Evolutionary conservation across 1,284 basidiomycete species (phyloP).

Genomic region (Agaricales sp.): DNA sequence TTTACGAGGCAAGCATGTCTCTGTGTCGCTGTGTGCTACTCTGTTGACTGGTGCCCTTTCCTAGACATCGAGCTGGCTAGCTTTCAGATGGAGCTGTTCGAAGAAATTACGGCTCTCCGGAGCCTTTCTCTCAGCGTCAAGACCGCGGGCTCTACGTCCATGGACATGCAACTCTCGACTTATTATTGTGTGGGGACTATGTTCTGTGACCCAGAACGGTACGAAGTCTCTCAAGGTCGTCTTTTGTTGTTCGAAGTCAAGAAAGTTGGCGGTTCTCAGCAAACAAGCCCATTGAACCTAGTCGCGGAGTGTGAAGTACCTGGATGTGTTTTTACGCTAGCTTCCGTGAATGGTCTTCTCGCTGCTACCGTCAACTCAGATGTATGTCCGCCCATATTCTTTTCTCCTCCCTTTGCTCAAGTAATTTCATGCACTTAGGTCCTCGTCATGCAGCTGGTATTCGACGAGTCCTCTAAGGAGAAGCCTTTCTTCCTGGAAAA

Average conservation of each 20-base stretch:
- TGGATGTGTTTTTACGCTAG: conserved; percentile 57
- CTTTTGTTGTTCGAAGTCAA: conserved; percentile 40
- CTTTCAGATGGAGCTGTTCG: not conserved
- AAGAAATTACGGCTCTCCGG: not conserved
- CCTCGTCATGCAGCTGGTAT: conserved; percentile 28
- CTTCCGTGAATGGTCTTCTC: conserved; percentile 35
- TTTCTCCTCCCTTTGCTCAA: not conserved
- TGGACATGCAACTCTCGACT: not conserved
- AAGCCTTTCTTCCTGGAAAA: conserved; percentile 27
- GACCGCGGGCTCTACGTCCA: not conserved
- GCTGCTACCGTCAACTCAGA: conserved; percentile 68
- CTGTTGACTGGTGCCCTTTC: conserved; percentile 23
- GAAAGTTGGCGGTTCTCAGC: conserved; percentile 13
- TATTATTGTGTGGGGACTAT: not conserved
- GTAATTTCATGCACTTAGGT: conserved; percentile 31
- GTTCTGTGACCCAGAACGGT: conserved; percentile 25
- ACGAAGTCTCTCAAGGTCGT: conserved; percentile 49
- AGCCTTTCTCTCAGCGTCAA: not conserved
- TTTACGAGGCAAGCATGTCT: conserved; percentile 44
- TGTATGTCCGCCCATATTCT: conserved; percentile 32
- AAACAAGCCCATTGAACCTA: conserved; percentile 21
- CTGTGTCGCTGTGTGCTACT: conserved; percentile 1
- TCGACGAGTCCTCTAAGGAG: conserved; percentile 12
- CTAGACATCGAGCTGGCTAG: conserved; percentile 29
- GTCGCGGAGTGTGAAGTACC: conserved; percentile 29